Conservation (phyloP, 495 filamentous ascomycete species). For the Penicillium diatomitis region DNA sequence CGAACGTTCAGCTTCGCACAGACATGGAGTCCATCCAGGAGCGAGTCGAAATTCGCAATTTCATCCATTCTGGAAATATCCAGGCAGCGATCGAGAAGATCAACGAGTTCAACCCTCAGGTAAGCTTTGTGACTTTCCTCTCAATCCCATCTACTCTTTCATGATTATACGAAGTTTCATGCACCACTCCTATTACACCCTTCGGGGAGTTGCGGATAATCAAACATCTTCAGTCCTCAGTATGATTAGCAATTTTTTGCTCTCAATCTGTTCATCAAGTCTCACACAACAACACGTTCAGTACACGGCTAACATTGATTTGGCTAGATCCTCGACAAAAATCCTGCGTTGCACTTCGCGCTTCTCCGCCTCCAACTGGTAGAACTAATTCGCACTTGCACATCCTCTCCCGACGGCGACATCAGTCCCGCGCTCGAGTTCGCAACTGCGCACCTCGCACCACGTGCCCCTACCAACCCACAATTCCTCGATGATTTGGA, state of each 20-base stretch:
- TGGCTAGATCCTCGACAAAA: constrained; percentile 72
- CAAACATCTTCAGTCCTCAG: constrained; percentile 90
- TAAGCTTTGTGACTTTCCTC: constrained; percentile 37
- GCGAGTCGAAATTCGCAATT: constrained; percentile 67
- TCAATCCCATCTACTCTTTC: constrained; percentile 28
- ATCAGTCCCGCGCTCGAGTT: constrained; percentile 79
- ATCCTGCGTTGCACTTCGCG: constrained; percentile 80
- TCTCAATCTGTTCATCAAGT: constrained; percentile 4
- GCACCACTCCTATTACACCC: constrained; percentile 93
- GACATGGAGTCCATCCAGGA: constrained; percentile 64
- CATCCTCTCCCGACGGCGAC: constrained; percentile 53
- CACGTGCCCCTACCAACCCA: constrained; percentile 71
- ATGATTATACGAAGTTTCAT: constrained; percentile 98
- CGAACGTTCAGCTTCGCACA: constrained; percentile 68
- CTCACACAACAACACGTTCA: constrained; percentile 2
- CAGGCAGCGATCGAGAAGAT: constrained; percentile 75
- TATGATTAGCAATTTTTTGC: constrained; percentile 59
- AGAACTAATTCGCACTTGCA: constrained; percentile 78
- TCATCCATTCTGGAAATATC: constrained; percentile 76
- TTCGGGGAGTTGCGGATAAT: constrained; percentile 82
- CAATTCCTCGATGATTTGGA: constrained; percentile 84
- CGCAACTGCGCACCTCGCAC: constrained; percentile 76
- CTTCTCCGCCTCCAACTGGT: constrained; percentile 86
- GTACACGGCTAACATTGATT: constrained; percentile 22
- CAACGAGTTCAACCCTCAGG: constrained; percentile 85